These are phyloP conservation scores for Botryotinia globosa DNA, from an alignment of 2,329 filamentous ascomycete genomes.

Conservation along the genomic window DNA sequence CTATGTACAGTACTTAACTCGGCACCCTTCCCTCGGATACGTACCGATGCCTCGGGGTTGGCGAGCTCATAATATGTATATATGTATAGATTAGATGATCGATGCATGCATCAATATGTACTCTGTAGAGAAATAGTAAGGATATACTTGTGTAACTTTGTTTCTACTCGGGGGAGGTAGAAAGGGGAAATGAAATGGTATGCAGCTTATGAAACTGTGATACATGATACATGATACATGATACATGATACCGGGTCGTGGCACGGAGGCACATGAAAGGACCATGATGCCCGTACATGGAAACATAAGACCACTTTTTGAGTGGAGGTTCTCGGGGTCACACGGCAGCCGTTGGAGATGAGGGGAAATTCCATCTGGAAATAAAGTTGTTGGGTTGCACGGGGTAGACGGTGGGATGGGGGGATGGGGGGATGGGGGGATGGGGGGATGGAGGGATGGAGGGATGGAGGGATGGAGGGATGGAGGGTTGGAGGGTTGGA, in stretches of 20 bases:
- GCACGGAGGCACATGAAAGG: conserved; percentile 11
- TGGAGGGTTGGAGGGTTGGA: too few species aligned
- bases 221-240: too few species aligned
- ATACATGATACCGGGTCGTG: neutral
- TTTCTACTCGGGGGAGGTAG: neutral
- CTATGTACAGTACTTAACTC: conserved; percentile 5
- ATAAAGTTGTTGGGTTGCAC: neutral
- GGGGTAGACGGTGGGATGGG: neutral
- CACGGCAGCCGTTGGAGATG: conserved; percentile 21
- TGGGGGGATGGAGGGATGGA: neutral
- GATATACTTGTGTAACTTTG: neutral
- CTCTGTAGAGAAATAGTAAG: conserved; percentile 4
- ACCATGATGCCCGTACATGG: neutral
- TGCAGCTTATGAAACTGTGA: conserved; percentile 19
- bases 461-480: too few species aligned
- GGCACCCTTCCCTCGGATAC: conserved; percentile 17
- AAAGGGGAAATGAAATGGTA: conserved; percentile 5
- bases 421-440: too few species aligned
- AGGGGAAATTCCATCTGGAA: conserved; percentile 11
- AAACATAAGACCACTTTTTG: conserved; percentile 13
- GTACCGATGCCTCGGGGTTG: conserved; percentile 18
- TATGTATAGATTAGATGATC: conserved; percentile 10
- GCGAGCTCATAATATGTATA: conserved; percentile 5
- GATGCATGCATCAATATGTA: conserved; percentile 8
- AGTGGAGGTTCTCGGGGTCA: conserved; percentile 3